Base-by-base conservation (phyloP, 495 filamentous ascomycete genomes). In the Aspergillus cavernicola region DNA sequence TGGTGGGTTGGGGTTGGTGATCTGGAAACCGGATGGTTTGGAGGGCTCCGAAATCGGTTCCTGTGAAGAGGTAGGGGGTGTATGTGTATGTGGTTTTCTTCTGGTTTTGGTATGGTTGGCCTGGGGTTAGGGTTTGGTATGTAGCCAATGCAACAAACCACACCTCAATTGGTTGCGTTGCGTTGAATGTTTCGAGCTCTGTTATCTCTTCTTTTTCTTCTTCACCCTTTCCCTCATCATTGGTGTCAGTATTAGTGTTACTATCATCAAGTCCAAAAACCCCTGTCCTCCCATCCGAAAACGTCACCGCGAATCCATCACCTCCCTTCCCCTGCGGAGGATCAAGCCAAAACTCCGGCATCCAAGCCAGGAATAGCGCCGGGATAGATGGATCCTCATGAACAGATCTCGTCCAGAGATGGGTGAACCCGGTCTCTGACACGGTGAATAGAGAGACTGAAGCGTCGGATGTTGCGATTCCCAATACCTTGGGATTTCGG, bases 401-500 rank as follows among this genome's bases (percentile, higher is more conserved):
- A 32, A 75, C 66, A 22, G 67, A 53, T 8, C 62, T 65, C 3
- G 68, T 74, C 64, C 62, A 64, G 11, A 77, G 22, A 36, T 68
- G 65, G 10, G 44, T 43, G 31, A 79, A 66, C 38, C 44, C 52
- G 18, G 59, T 60, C 29, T 47, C 44, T 19, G 44, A 53, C 23
- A 50, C 42, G 66, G 16, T 35, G 69, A 86, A 93, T 23, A 95
- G 66, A 7, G 77, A 76, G 0, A 96, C 67, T 9, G 74, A 73
- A 2, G 86, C 90, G 5, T 82, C 85, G 53, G 89, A 93, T 9
- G 83, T 85, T 9, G 89, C 88, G 24, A 85, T 81, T 8, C 81
- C 89, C 24, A 93, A 74, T 12, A 81, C 63, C 23, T 70, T 68
- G 12, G 71, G 68, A n/a, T 71, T 59, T 35, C 70, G 64, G 6